Evolutionary conservation across 1,139 yeast species (phyloP).

Genomic region (Pneumocystis canis): DNA sequence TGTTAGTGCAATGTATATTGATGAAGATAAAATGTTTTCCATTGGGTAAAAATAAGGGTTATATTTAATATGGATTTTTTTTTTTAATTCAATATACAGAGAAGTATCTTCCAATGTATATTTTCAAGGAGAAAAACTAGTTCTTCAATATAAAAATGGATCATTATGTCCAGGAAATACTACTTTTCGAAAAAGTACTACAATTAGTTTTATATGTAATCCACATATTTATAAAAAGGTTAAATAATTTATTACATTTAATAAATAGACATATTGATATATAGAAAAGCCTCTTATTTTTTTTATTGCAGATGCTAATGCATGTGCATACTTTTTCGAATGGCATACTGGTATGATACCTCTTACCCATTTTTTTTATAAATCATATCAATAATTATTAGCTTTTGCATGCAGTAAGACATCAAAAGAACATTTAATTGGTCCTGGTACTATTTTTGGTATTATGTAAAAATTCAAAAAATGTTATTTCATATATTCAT

Average conservation of each 20-base stretch:
- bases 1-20: slow-evolving; percentile 58
- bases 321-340: slow-evolving; percentile 75
- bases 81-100: slow-evolving; percentile 5
- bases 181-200: slow-evolving; percentile 42
- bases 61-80: too few species aligned
- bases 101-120: slow-evolving; percentile 36
- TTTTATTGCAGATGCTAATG: slow-evolving; percentile 55
- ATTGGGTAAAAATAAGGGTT: too few species aligned
- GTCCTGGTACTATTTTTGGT: neutral
- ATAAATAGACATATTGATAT: neutral
- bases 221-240: slow-evolving; percentile 38
- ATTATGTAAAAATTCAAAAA: neutral
- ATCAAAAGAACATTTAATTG: neutral
- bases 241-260: neutral
- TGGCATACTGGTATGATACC: slow-evolving; percentile 38
- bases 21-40: slow-evolving; percentile 34
- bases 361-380: neutral
- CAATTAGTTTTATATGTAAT: slow-evolving; percentile 67
- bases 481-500: neutral
- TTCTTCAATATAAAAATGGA: slow-evolving; percentile 59
- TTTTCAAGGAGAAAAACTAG: slow-evolving; percentile 56
- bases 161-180: slow-evolving; percentile 48
- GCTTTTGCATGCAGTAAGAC: neutral
- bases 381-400: neutral
- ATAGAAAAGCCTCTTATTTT: slow-evolving; percentile 46